Percentiles rank a stretch among this genome's conserved stretches.
phyloP scores from a whole-genome alignment of 257 asterid species.

The Coffea eugenioides region DNA sequence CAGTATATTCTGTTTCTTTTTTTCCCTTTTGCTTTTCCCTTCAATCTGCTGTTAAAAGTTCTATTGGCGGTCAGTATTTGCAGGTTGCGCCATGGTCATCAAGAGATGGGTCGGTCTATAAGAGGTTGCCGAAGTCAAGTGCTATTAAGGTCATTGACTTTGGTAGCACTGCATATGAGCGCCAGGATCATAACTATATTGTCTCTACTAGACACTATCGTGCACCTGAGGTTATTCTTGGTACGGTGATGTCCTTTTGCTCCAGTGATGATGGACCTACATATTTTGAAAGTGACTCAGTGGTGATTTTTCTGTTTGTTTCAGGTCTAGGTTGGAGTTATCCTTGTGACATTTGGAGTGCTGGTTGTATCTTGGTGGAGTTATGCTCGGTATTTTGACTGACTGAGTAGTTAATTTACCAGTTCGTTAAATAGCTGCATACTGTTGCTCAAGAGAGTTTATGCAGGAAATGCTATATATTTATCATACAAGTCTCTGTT shows the following conservation, averaged over 20 bases:
- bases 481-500: constrained; percentile 15
- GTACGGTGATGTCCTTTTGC: constrained; percentile 21
- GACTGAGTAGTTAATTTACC: constrained; percentile 11
- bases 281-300: background rate
- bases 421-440: constrained; percentile 7
- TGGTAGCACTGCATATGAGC: constrained; percentile 53
- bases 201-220: constrained; percentile 55
- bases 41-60: constrained; percentile 3
- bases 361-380: constrained; percentile 53
- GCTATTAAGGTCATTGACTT: constrained; percentile 54
- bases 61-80: constrained; percentile 14
- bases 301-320: constrained; percentile 3
- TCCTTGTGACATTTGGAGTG: constrained; percentile 58
- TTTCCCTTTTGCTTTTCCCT: background rate
- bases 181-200: constrained; percentile 47
- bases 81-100: constrained; percentile 44
- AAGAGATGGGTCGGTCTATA: constrained; percentile 37
- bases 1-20: background rate
- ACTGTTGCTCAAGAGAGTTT: constrained; percentile 9
- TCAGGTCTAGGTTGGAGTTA: constrained; percentile 57
- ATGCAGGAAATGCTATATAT: background rate
- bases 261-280: background rate
- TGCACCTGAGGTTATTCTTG: constrained; percentile 50
- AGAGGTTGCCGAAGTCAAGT: constrained; percentile 51
- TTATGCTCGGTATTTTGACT: constrained; percentile 41